A percentile compares a stretch with the other conserved stretches of the same genome.
These are phyloP conservation scores for Globisporangium alternatum DNA, from an alignment of 352 stramenopile species.

Conservation along the genomic window DNA sequence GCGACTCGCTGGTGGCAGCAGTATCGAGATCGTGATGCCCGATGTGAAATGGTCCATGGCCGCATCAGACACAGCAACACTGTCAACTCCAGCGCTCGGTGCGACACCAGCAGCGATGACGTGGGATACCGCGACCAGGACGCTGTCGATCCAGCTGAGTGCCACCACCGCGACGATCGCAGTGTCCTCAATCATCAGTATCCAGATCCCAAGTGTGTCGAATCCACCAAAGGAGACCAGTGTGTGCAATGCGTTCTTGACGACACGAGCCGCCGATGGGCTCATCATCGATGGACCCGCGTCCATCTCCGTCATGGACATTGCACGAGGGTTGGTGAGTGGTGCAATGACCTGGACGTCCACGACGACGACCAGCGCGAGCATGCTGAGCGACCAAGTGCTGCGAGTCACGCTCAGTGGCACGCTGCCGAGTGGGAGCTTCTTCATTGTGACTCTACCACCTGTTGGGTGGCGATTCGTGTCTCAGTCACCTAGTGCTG, in stretches of 20 bases:
- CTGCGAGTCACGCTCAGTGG: conserved; percentile 43
- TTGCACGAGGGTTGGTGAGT: conserved; percentile 30
- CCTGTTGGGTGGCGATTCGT: conserved; percentile 38
- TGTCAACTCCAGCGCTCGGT: conserved; percentile 34
- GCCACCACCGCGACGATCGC: conserved; percentile 19
- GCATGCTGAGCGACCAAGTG: conserved; percentile 52
- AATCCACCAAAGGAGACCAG: conserved; percentile 59
- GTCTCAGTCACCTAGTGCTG: conserved; percentile 15
- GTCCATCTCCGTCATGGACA: conserved; percentile 37
- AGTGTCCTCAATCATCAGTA: conserved; percentile 26
- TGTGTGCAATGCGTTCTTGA: conserved; percentile 37
- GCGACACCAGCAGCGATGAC: conserved; percentile 18
- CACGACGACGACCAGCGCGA: conserved; percentile 38
- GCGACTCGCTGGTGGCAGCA: conserved; percentile 29
- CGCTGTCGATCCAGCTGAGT: conserved; percentile 34
- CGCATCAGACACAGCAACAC: conserved; percentile 22
- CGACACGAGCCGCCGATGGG: conserved; percentile 31
- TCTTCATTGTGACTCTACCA: conserved; percentile 35
- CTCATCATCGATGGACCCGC: conserved; percentile 47
- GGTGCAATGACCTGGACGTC: conserved; percentile 38
- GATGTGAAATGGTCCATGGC: conserved; percentile 38
- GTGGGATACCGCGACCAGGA: conserved; percentile 32
- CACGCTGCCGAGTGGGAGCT: conserved; percentile 47
- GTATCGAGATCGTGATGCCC: conserved; percentile 47
- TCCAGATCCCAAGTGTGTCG: conserved; percentile 33